Evolutionary conservation across 1,284 basidiomycete genomes (phyloP), one percentile per base, ranked within the genome.

Genomic region (Entoloma clypeatum): DNA sequence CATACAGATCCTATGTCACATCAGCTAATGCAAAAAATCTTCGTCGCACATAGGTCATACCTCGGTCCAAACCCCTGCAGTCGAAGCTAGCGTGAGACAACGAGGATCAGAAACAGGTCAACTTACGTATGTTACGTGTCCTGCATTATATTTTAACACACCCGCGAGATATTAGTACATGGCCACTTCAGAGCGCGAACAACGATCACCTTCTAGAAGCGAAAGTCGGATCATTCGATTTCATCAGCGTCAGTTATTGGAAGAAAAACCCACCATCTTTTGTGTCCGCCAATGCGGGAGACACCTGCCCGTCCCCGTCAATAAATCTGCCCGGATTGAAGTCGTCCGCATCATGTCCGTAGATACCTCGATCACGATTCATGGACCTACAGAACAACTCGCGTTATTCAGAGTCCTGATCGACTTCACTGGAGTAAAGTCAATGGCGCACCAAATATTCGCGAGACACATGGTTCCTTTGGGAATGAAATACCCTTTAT

Each of bases 401-500:
- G n/a, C n/a, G 22, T 8, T 17, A 33, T 5, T 23, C 17, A 6
- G 11, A 22, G 17, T n/a, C 26, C 11, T 16, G 22, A 22, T 36
- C 7, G 7, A n/a, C n/a, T 24, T 26, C n/a, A 7, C 6, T 7
- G 28, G 16, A 14, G 18, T 26, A 14, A n/a, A 16, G 7, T 4
- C 28, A 7, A 17, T 22, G n/a, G 22, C 44, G 2, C 17, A 44
- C 48, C 43, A 50, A 17, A 43, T 36, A 24, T 44, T 48, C 10
- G 28, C 45, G 11, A 47, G 9, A 26, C 32, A 39, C 5, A 47
- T 37, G 8, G 41, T 47, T 11, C 35, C 41, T 19, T 43, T 43
- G n/a, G 48, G 48, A 13, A 49, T 32, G 27, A 43, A 47, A 16
- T 36, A 31, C 2, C 37, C 37, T 9, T 41, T 34, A 23, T 45